Evolutionary conservation across 148 eudicot species (phyloP).

Genomic region (Rhododendron vialii): DNA sequence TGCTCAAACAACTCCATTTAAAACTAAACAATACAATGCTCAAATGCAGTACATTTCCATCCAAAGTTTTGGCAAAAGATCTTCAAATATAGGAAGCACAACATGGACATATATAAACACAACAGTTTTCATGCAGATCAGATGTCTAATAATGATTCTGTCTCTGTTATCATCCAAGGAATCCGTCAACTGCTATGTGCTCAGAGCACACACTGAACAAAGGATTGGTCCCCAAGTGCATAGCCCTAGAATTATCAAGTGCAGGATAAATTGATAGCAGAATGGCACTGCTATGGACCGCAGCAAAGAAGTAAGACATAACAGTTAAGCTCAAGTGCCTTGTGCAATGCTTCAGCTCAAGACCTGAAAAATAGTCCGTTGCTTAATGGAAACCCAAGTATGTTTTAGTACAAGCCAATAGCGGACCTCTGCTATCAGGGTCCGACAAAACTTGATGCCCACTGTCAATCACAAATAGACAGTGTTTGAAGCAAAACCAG

Average conservation of each 20-base stretch:
- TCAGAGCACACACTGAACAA: background rate
- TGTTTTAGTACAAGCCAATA: background rate
- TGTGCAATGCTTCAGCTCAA: background rate
- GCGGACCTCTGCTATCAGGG: background rate
- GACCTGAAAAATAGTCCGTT: background rate
- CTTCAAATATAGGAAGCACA: background rate
- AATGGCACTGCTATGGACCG: background rate
- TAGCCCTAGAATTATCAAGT: background rate
- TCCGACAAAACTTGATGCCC: background rate
- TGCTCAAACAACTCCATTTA: background rate
- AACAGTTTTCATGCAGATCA: background rate
- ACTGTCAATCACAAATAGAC: background rate
- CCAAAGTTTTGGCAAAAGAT: background rate
- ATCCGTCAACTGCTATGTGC: background rate
- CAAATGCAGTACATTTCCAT: background rate
- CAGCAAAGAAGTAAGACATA: background rate
- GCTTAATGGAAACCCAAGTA: background rate
- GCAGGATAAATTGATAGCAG: background rate
- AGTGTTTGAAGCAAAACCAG: background rate
- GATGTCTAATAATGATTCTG: background rate
- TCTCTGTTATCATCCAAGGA: background rate
- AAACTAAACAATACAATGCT: background rate
- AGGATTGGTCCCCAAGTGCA: background rate
- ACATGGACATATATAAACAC: background rate
- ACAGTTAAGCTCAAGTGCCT: background rate